Evolutionary conservation across 768 basidiomycete genomes (phyloP), one percentile per base, ranked within the genome.

Genomic region (Boletus sp.): DNA sequence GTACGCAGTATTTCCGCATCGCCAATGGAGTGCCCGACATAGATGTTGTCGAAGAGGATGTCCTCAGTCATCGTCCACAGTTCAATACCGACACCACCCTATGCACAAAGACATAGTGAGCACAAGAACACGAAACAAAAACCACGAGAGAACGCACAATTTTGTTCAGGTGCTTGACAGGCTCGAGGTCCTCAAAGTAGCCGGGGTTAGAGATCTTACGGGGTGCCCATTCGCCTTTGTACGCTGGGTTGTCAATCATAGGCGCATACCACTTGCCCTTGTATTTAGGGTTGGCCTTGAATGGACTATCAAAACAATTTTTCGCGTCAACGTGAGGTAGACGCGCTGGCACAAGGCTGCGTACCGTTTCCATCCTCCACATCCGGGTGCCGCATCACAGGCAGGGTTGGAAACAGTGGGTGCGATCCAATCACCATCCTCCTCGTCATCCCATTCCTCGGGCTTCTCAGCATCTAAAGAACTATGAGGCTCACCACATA

Each of bases 61-160:
- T 91, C 87, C 73, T 90, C 90, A 40, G 95, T 96, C 97, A 98
- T 99, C 43, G 96, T 96, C 97, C 97, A 99, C 64, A 98, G 85
- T 74, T 99, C 97, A 61, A 98, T 95, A 67, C 95, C 95, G 57
- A 97, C 83, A 75, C 93, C 94, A 62, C 92, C 90, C 88, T 90
- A 54, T 15, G 51, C 21, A 45, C 1, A n/a, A 10, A 14, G 19
- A 32, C 14, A 38, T 4, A 10, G 4, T 67, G 1, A 62, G 45
- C n/a, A 54, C 35, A 33, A 23, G 13, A 51, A 8, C 17, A 3
- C 8, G 13, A 19, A 15, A 33, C 11, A 14, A 11, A 8, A 23
- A n/a, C 1, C 10, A 2, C 5, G 11, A 17, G 7, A 29, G 1
- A 35, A 74, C 87, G 57, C 58, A 90, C 89, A 68, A 99, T 96